phyloP scores from a whole-genome alignment of 371 early-diverging fungal genomes.

The Lichtheimia ornata region DNA sequence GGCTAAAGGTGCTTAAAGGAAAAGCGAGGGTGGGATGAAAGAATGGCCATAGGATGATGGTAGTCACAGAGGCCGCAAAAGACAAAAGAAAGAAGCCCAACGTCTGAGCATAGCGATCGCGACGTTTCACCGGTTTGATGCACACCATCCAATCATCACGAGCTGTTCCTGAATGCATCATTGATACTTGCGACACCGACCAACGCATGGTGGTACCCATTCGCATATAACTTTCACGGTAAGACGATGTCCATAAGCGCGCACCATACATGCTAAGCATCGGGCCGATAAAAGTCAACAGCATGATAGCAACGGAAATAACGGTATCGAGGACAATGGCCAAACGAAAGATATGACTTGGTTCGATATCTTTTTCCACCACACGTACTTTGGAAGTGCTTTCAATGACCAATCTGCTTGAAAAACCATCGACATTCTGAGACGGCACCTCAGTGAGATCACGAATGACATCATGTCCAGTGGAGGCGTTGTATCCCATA shows the following conservation, averaged over 20 bases:
- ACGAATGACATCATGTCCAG: not conserved
- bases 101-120: not conserved
- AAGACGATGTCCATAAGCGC: not conserved
- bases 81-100: not conserved
- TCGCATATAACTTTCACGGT: not conserved
- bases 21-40: not conserved
- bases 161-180: not conserved
- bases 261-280: not conserved
- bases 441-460: not conserved
- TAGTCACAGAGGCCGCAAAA: not conserved
- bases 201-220: not conserved
- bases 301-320: not conserved
- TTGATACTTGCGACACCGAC: not conserved
- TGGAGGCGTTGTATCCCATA: not conserved
- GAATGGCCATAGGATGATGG: not conserved
- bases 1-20: not conserved
- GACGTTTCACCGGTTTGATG: not conserved
- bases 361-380: not conserved
- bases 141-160: conserved; percentile 3
- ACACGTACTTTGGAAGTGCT: not conserved
- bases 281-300: not conserved
- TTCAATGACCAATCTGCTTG: not conserved
- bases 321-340: not conserved
- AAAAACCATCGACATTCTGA: not conserved
- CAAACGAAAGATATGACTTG: not conserved